Percentiles rank a stretch among this genome's conserved stretches.
Conservation (phyloP, 495 filamentous ascomycete species). For the Penicillium malachiteum region DNA sequence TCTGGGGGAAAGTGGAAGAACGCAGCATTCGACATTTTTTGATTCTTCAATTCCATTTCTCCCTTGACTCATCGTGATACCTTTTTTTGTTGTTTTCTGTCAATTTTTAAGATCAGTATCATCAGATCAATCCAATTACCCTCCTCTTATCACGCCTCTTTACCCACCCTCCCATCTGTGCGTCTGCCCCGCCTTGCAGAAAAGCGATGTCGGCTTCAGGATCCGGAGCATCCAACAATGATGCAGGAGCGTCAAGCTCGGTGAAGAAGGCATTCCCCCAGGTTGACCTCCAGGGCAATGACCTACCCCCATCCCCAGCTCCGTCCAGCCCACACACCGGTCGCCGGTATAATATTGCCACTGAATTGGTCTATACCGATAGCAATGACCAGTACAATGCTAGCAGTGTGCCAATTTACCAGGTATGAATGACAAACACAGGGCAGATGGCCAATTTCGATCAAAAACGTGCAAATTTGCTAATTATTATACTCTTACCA, state of each 20-base stretch:
- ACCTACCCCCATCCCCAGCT: constrained; percentile 90
- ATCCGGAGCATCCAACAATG: constrained; percentile 31
- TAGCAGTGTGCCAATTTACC: constrained; percentile 94
- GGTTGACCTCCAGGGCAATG: constrained; percentile 83
- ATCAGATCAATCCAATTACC: neutral
- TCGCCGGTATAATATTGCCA: constrained; percentile 85
- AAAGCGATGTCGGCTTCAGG: constrained; percentile 52
- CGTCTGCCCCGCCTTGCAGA: constrained; percentile 36
- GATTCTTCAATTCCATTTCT: constrained; percentile 5
- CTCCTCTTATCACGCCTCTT: neutral
- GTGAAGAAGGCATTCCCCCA: constrained; percentile 68
- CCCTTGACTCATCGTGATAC: constrained; percentile 3
- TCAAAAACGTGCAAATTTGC: neutral
- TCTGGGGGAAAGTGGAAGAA: constrained; percentile 16
- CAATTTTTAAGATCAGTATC: neutral
- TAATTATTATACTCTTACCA: constrained; percentile 4
- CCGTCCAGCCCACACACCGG: constrained; percentile 87
- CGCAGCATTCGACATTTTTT: constrained; percentile 8
- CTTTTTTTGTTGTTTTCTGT: neutral
- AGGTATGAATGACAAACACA: constrained; percentile 42
- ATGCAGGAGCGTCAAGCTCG: constrained; percentile 28
- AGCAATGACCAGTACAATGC: constrained; percentile 93
- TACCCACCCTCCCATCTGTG: neutral
- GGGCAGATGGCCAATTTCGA: neutral
- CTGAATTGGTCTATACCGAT: constrained; percentile 94